Percentiles rank a stretch among this genome's conserved stretches.
These are phyloP conservation scores for Cunninghamia lanceolata DNA, from an alignment of 75 land plant genomes.

Conservation along the genomic window DNA sequence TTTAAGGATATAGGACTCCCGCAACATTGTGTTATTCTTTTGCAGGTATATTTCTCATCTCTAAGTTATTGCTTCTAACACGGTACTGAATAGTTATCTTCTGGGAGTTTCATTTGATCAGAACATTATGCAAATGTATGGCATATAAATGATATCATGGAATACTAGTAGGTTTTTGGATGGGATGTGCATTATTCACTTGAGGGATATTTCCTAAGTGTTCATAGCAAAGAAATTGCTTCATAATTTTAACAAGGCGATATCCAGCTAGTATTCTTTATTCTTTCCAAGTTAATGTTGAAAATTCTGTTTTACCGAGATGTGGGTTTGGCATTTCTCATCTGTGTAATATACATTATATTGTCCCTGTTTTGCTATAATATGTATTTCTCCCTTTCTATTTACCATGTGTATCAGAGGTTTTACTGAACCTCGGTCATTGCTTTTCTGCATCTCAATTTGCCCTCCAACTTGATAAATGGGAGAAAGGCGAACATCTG, in stretches of 20 bases:
- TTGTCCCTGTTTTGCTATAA: background rate
- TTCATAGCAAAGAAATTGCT: background rate
- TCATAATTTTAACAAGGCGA: background rate
- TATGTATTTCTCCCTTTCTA: no score
- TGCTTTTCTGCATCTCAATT: no score
- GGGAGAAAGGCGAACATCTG: no score
- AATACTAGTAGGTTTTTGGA: background rate
- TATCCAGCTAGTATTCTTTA: background rate
- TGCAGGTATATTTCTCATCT: conserved; percentile 66
- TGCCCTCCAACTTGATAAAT: no score
- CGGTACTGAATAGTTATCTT: background rate
- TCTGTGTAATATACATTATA: no score
- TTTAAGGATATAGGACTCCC: conserved; percentile 83
- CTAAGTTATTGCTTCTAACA: background rate
- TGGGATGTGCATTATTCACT: background rate
- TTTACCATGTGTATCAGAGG: no score
- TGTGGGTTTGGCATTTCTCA: background rate
- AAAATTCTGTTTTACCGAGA: background rate
- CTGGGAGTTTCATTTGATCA: background rate
- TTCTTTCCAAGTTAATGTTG: background rate
- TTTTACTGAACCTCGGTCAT: no score
- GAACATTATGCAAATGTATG: background rate
- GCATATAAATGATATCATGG: background rate
- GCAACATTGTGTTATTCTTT: conserved; percentile 79
- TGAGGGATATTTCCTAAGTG: background rate